Base-by-base conservation (phyloP, 208 protist genomes). In the Lotmaria passim region DNA sequence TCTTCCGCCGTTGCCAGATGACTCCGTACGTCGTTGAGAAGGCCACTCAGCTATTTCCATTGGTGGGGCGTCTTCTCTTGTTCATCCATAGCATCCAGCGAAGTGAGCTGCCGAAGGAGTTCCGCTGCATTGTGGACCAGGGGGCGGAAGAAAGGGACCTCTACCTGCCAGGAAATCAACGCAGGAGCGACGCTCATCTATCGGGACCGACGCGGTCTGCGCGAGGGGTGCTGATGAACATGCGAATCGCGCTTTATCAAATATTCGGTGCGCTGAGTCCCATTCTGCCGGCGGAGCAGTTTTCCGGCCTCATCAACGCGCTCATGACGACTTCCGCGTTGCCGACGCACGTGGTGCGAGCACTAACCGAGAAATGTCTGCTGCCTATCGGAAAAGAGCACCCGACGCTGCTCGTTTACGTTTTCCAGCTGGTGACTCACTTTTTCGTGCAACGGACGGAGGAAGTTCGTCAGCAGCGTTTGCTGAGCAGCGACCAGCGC, bases 231-330 rank as follows among this genome's bases (percentile, higher is more conserved):
- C 73, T 95, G 5, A 65, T 78, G 63, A 78, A 76, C 56, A 75
- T 92, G 3, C 90, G 90, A 11, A 51, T 86, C 19, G 48, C 76
- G 28, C 21, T 93, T 17, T 95, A 95, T 57, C 86, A 95, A 41
- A 53, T 92, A 1, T 77, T 93, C 38, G 89, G 85, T 11, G 39
- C 73, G 6, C 55, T 94, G 33, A 76, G 81, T 46, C 57, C 77
- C 7, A 83, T 88, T 58, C 44, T 91, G 43, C 79, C 84, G 21
- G 73, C 65, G 2, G 80, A 81, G 43, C 55, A 70, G 15, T 77
- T 91, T 59, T 62, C 46, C 8, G 71, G 64, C 12, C 73, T 91
- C 52, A 69, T 94, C 36, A 41, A 79, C 23, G 75, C 53, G 28
- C 39, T 91, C 21, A 58, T 46, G n/a, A 39, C 50, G 6, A 48